Evolutionary conservation across 345 rosid genomes (phyloP).

Genomic region (Euclidium syriacum): DNA sequence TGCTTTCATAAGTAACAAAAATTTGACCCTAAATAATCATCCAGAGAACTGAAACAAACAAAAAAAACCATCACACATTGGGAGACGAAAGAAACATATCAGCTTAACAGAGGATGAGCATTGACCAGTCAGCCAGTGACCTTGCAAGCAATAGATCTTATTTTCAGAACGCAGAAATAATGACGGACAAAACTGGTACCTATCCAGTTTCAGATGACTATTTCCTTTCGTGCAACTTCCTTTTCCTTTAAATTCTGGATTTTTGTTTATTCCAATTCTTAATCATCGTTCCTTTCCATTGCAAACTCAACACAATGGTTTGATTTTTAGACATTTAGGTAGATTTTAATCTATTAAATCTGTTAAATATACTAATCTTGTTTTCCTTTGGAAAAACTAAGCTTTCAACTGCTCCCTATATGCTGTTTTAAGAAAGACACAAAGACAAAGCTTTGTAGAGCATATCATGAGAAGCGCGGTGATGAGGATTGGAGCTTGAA

Average conservation of each 20-base stretch:
- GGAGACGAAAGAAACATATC: constrained; percentile 19
- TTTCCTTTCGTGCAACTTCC: background rate
- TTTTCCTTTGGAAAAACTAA: background rate
- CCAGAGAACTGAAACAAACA: constrained; percentile 2
- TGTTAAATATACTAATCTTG: background rate
- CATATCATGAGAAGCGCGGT: constrained; percentile 9
- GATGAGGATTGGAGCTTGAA: background rate
- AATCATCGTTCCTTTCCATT: background rate
- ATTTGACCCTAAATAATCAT: constrained; percentile 5
- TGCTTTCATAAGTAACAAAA: constrained; percentile 2
- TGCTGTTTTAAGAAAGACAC: background rate
- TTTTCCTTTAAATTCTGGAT: background rate
- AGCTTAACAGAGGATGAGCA: background rate
- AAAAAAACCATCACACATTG: background rate
- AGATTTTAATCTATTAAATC: background rate
- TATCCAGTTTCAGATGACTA: background rate
- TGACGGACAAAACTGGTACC: background rate
- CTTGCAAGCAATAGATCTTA: background rate
- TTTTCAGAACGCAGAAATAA: background rate
- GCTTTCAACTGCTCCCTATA: background rate
- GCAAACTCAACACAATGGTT: background rate
- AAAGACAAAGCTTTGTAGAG: background rate
- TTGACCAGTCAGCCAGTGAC: constrained; percentile 6
- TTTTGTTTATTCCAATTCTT: background rate
- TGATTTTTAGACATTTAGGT: background rate